Base-by-base conservation (phyloP, 306 rosid species). In the Begonia peltatifolia region DNA sequence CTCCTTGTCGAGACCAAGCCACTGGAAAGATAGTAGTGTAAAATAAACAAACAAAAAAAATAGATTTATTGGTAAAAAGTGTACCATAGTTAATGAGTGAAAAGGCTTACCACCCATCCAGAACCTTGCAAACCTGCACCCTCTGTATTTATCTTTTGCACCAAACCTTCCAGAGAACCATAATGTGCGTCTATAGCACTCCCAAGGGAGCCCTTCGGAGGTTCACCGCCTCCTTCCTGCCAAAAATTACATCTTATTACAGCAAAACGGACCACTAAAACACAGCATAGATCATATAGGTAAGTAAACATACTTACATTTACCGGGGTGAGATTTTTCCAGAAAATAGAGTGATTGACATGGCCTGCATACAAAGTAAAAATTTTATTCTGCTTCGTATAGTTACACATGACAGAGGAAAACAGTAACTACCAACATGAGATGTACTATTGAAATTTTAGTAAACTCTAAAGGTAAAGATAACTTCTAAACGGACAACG, bases 191-290 rank as follows among this genome's bases (percentile, higher is more conserved):
- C 99, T 51, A 90, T 86, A 52, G 94, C 96, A 92, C 88, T 79
- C 14, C 96, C 96, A 23, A 92, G 74, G 18, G 88, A 63, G 15
- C 66, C 61, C 62, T 80, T 73, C 38, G 99, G 83, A 62, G 83
- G 75, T 49, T 90, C 99, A 59, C 99, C 99, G 51, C 99, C 99
- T 65, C 94, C 99, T 60, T 83, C 87, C 99, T 90, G 83, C 56
- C 14, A 41, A 47, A 30, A 30, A 30, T 30, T 30, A 30, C 38
- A 20, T 20, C 23, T 30, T 30, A 30, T 3, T 20, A 30, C 38
- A 30, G 9, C 38, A 30, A 30, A 30, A 30, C 38, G 38, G 38
- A 30, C 38, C 38, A 30, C 38, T 30, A 5, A 20, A 30, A 30
- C 38, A 30, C 38, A 5, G 38, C 6, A 30, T 30, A 30, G 0